These are phyloP conservation scores for Penicillium hesseltinei DNA, from an alignment of 2,329 filamentous ascomycete genomes.

Conservation along the genomic window DNA sequence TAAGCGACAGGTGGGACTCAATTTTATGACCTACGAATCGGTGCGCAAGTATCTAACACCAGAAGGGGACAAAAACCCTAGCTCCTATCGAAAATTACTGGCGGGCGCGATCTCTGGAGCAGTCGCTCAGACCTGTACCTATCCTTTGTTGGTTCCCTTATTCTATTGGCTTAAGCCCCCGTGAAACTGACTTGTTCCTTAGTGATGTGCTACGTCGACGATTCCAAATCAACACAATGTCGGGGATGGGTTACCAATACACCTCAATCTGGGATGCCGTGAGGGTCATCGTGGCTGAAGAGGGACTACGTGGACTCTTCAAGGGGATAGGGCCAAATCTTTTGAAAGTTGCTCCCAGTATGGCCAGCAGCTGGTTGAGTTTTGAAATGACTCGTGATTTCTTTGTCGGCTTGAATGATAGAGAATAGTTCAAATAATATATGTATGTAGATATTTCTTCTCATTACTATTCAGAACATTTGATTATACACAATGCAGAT, in stretches of 20 bases:
- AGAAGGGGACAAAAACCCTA: slow-evolving; percentile 82
- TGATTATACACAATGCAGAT: background rate
- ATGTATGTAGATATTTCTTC: slow-evolving; percentile 11
- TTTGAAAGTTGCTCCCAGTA: slow-evolving; percentile 94
- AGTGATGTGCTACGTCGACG: slow-evolving; percentile 88
- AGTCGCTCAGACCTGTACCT: slow-evolving; percentile 95
- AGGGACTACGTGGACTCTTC: slow-evolving; percentile 83
- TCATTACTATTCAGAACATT: background rate
- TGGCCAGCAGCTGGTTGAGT: slow-evolving; percentile 97
- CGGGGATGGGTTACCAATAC: slow-evolving; percentile 95
- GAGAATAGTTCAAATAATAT: slow-evolving; percentile 22
- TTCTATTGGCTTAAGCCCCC: background rate
- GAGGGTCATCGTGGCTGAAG: slow-evolving; percentile 74
- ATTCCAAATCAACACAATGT: slow-evolving; percentile 99
- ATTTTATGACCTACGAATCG: slow-evolving; percentile 98
- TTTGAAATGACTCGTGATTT: slow-evolving; percentile 93
- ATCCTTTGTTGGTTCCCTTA: slow-evolving; percentile 74
- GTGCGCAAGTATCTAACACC: slow-evolving; percentile 80
- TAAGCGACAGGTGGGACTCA: slow-evolving; percentile 72
- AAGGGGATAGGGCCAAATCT: slow-evolving; percentile 95
- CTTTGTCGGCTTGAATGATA: slow-evolving; percentile 58
- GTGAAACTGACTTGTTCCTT: slow-evolving; percentile 10
- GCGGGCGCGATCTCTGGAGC: slow-evolving; percentile 94
- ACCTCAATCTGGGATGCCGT: slow-evolving; percentile 82
- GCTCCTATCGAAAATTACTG: slow-evolving; percentile 73